Conservation (phyloP, 192 early-diverging fungal genomes). For the Oehlia diaphana region DNA sequence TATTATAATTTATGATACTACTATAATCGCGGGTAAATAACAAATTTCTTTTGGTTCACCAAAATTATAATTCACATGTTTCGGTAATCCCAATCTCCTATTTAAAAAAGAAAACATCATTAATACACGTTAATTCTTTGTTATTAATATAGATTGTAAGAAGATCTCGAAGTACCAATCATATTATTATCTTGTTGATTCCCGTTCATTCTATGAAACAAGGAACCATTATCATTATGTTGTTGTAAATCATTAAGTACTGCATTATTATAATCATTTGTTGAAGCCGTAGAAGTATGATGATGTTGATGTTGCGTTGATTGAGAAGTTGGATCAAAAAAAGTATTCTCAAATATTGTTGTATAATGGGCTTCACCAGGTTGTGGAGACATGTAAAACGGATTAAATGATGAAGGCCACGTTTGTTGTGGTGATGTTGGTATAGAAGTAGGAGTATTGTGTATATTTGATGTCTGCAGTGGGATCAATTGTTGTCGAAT, state of each 20-base stretch:
- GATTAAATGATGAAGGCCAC: background rate
- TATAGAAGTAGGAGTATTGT: background rate
- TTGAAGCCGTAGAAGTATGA: background rate
- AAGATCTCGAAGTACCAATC: background rate
- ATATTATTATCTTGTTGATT: background rate
- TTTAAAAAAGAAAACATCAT: background rate
- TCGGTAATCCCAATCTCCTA: background rate
- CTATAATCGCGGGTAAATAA: too few species aligned
- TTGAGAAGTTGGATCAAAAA: background rate
- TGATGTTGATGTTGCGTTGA: background rate
- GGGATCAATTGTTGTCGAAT: background rate
- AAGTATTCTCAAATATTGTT: background rate
- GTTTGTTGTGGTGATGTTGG: background rate
- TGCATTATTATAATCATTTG: background rate
- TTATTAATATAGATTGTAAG: background rate
- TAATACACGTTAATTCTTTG: background rate
- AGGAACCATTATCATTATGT: background rate
- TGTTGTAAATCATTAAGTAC: background rate
- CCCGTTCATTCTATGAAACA: background rate
- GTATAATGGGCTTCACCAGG: background rate
- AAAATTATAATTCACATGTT: background rate
- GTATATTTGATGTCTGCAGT: background rate
- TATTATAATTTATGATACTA: too few species aligned
- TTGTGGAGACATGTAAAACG: conserved; percentile 1
- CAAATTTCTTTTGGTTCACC: too few species aligned